Evolutionary conservation across 345 rosid genomes (phyloP), one percentile per base, ranked within the genome.

Genomic region (Corchorus capsularis): DNA sequence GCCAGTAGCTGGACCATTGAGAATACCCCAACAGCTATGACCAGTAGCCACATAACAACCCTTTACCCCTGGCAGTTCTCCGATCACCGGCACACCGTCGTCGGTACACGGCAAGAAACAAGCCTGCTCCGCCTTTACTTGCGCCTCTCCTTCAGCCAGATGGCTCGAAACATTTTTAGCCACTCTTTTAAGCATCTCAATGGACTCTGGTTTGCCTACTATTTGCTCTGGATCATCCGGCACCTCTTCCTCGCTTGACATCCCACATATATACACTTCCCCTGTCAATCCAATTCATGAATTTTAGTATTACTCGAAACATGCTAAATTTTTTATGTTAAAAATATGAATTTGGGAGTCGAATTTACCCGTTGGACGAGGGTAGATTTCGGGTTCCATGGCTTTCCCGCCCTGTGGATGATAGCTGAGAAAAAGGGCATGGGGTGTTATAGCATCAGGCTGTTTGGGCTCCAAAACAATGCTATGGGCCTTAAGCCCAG

Each of bases 11-110:
- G 96, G 98, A 78, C 92, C 98, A 75, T 95, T 95, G 4, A 95
- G 86, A 75, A 95, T 92, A 0, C 98, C 99, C 98, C 98, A 92
- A 75, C 97, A 95, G 76, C 83, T 87, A 74, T 95, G 99, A 32
- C 99, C 96, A 0, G 97, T 89, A 12, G 87, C 98, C 39, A 92
- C 93, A 67, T 83, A 95, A 79, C 97, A 92, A 6, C 92, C 92
- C 55, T 83, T 86, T 13, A 87, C 64, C 9, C 94, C 90, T 1
- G 92, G 94, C 69, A 93, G 69, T 83, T 92, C 93, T 22, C 99
- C 97, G 1, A 90, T 92, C 35, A 95, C 83, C 0, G 94, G 98
- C 49, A 88, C 19, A 19, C 87, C 85, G 54, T 93, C 97, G 50
- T 95, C 96, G 0, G 92, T 92, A 70, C 92, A 84, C 0, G 98